Base-by-base conservation (phyloP, 768 basidiomycete genomes). In the Hygrocybe punicea region DNA sequence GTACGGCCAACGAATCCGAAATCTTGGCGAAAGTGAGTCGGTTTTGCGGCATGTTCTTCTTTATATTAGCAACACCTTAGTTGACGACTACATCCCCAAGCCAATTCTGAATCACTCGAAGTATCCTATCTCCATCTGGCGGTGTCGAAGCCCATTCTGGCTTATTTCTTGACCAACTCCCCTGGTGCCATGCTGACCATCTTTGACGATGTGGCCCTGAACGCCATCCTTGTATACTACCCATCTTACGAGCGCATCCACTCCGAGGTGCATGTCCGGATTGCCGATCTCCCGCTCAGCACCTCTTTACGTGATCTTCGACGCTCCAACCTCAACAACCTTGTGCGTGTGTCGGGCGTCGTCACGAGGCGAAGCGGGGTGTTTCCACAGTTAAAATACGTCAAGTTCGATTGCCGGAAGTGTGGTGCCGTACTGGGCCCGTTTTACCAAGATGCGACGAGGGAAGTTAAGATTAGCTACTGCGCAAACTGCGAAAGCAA, bases 341-440 rank as follows among this genome's bases (percentile, higher is more conserved):
- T 99, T 42, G 94, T 99, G 33, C 89, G 97, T 36, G 90, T 99
- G 6, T 84, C 88, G 7, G 97, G 97, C 11, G 97, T 99, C 16
- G 97, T 99, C 45, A 99, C 97, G 1, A 79, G 97, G 57, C 82
- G 97, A 37, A 93, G 87, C 8, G 96, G 97, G 9, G 95, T 99
- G 9, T 98, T 98, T 73, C 97, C 97, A n/a, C 97, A 99, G 71
- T 77, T 99, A 58, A 98, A 99, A 76, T 97, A 98, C 67, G 95
- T 99, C 71, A 98, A 98, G 70, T 99, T 99, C 65, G 93, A 98
- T 70, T 99, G 97, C 72, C 82, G 82, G 55, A 98, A 96, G 70
- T 99, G 97, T 64, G 88, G 89, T 16, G 89, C 86, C n/a, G 85
- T 92, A 24, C 79, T 98, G 14, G 97, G 97, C 13, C 97, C 97